These are phyloP conservation scores for Hydnum rufescens DNA, from an alignment of 768 basidiomycete species.

Conservation along the genomic window DNA sequence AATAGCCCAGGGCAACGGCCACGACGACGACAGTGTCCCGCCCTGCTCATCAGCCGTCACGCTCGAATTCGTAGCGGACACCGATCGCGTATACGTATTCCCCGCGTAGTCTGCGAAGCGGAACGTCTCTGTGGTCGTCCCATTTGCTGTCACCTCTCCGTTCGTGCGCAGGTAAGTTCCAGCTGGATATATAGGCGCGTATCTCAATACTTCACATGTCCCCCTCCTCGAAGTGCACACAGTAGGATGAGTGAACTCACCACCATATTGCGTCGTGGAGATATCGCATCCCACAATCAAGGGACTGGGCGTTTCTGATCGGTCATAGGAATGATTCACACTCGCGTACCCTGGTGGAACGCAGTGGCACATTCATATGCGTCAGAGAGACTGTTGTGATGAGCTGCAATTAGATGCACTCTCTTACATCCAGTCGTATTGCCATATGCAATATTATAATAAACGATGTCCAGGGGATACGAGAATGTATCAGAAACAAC, in stretches of 20 bases:
- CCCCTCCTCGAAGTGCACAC: neutral
- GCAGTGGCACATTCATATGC: neutral
- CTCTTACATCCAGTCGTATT: conserved; percentile 19
- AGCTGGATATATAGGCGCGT: conserved; percentile 16
- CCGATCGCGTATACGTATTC: conserved; percentile 41
- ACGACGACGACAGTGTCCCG: conserved; percentile 25
- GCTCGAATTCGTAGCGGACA: conserved; percentile 38
- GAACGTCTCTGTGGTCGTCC: conserved; percentile 51
- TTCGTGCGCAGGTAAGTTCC: conserved; percentile 29
- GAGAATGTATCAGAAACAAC: conserved; percentile 30
- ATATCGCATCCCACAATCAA: conserved; percentile 40
- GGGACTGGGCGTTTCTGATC: conserved; percentile 35
- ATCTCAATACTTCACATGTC: neutral
- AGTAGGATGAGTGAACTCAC: conserved; percentile 13
- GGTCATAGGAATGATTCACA: conserved; percentile 53
- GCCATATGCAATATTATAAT: conserved; percentile 17
- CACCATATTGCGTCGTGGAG: conserved; percentile 37
- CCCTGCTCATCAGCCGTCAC: conserved; percentile 40
- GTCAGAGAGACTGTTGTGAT: neutral
- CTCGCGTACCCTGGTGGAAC: conserved; percentile 4
- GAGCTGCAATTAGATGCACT: neutral
- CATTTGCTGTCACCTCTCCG: conserved; percentile 39
- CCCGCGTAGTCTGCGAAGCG: conserved; percentile 35
- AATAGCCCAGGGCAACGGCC: neutral
- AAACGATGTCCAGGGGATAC: conserved; percentile 31